Conservation (phyloP, 2,329 filamentous ascomycete genomes). For the Fusarium coffeatum region DNA sequence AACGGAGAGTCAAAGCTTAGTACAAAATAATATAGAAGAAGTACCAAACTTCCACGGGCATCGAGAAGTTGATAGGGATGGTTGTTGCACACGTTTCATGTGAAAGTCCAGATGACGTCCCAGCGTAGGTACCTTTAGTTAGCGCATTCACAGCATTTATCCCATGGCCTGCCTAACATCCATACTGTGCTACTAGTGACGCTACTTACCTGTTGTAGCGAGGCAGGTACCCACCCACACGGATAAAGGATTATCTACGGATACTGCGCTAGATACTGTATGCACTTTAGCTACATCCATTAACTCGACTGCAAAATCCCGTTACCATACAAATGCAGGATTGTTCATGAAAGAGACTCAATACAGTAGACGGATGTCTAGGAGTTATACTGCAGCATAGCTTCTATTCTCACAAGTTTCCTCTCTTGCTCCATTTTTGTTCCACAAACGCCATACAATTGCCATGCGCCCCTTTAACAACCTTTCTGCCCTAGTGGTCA, state of each 20-base stretch:
- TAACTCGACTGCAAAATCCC: neutral
- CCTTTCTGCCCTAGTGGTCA: neutral
- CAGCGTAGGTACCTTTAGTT: neutral
- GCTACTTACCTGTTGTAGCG: neutral
- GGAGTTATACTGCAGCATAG: neutral
- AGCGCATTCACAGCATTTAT: neutral
- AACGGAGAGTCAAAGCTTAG: neutral
- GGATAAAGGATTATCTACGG: neutral
- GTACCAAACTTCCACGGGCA: neutral
- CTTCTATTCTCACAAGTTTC: neutral
- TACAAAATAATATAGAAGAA: neutral
- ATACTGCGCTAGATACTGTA: neutral
- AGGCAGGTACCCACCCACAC: neutral
- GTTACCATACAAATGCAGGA: neutral
- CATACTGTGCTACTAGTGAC: neutral
- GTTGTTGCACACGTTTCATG: conserved; percentile 26
- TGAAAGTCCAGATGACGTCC: conserved; percentile 40
- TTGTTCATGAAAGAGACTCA: neutral
- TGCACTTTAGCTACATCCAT: neutral
- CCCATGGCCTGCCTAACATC: neutral
- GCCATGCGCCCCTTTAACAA: neutral
- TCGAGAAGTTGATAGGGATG: neutral
- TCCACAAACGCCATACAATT: neutral
- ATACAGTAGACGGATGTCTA: neutral
- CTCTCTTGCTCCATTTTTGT: neutral